phyloP scores from a whole-genome alignment of 2,329 filamentous ascomycete species.

The Diaporthe sp. region DNA sequence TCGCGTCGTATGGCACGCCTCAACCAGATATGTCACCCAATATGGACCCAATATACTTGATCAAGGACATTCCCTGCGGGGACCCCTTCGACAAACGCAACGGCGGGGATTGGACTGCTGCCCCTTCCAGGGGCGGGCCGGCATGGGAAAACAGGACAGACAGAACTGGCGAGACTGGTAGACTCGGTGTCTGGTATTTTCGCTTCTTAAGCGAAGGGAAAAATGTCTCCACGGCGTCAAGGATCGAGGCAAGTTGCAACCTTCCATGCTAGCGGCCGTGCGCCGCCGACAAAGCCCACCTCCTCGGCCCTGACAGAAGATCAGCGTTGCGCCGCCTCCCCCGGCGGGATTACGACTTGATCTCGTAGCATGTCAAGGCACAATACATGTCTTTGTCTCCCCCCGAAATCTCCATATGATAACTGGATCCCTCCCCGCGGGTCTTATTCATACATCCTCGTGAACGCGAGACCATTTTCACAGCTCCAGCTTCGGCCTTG shows the following conservation, averaged over 20 bases:
- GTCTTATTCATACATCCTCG: neutral
- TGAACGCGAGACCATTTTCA: neutral
- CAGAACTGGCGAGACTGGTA: neutral
- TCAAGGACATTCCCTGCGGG: neutral
- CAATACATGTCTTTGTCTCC: neutral
- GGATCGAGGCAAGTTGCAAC: slow-evolving; percentile 11
- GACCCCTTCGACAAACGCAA: neutral
- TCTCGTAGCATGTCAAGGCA: neutral
- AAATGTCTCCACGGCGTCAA: slow-evolving; percentile 11
- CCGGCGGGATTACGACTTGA: neutral
- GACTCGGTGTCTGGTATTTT: neutral
- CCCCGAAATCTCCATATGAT: neutral
- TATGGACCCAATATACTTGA: neutral
- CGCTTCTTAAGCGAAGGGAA: slow-evolving; percentile 13
- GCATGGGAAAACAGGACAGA: neutral
- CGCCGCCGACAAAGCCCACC: slow-evolving; percentile 14
- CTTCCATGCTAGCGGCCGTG: neutral
- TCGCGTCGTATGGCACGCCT: slow-evolving; percentile 3
- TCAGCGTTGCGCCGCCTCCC: slow-evolving; percentile 1
- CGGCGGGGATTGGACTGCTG: neutral
- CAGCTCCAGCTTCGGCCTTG: neutral
- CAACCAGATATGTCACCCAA: neutral
- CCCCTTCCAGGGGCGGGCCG: slow-evolving; percentile 19
- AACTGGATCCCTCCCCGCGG: slow-evolving; percentile 7
- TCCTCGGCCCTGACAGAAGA: slow-evolving; percentile 7